Percentiles rank a stretch among this genome's conserved stretches.
phyloP scores from a whole-genome alignment of 129 eudicot species.

The Sambucus nigra region DNA sequence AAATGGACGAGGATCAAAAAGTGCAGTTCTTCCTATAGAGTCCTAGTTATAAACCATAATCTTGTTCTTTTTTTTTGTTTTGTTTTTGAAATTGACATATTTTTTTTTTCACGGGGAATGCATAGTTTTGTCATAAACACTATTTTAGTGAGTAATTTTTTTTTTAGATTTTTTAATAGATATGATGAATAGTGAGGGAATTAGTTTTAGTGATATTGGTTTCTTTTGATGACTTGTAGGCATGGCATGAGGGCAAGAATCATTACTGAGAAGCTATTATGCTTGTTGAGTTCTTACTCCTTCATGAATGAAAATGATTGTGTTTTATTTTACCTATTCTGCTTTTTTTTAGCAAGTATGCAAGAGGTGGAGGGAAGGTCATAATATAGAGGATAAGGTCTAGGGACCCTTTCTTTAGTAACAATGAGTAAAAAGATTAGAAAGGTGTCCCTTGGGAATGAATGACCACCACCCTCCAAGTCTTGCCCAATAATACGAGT shows the following conservation, averaged over 20 bases:
- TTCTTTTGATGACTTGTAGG: slow-evolving; percentile 4
- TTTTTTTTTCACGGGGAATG: no score
- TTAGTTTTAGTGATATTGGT: slow-evolving; percentile 2
- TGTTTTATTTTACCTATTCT: no score
- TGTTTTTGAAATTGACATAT: slow-evolving; percentile 3
- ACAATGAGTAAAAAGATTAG: no score
- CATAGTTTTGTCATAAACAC: no score
- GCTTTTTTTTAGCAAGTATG: no score
- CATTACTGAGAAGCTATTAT: slow-evolving; percentile 19
- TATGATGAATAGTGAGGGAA: slow-evolving; percentile 1
- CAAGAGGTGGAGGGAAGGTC: no score
- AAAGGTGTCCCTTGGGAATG: no score
- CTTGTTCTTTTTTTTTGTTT: slow-evolving; percentile 5
- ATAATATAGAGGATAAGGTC: no score
- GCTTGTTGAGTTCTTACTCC: background rate
- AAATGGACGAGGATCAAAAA: slow-evolving; percentile 21
- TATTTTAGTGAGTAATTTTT: background rate
- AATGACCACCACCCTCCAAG: no score
- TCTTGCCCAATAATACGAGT: no score
- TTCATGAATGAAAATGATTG: slow-evolving; percentile 46
- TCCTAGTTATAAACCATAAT: background rate
- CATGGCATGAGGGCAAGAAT: slow-evolving; percentile 42
- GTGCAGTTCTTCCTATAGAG: background rate
- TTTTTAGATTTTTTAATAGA: background rate
- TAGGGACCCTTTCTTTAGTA: no score